phyloP scores from a whole-genome alignment of 768 basidiomycete species.

The Mycena haematopus region DNA sequence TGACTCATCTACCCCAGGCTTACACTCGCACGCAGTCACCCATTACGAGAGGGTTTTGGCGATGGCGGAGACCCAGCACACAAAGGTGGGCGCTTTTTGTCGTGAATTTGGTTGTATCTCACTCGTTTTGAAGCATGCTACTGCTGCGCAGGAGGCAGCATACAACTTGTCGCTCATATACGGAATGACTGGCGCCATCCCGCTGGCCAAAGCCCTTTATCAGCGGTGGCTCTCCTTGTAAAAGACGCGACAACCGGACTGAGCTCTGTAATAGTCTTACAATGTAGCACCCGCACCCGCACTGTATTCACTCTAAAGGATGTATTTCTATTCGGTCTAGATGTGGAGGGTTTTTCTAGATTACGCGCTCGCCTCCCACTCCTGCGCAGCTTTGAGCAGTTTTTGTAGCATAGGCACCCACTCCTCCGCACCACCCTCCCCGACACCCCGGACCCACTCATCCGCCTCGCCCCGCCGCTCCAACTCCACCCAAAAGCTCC shows the following conservation, averaged over 20 bases:
- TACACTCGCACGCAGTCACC: constrained; percentile 64
- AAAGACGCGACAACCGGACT: constrained; percentile 53
- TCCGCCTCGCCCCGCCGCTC: constrained; percentile 63
- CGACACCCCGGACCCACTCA: constrained; percentile 69
- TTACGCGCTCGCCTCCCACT: constrained; percentile 24
- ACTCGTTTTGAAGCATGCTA: constrained; percentile 59
- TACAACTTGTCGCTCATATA: constrained; percentile 75
- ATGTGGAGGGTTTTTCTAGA: constrained; percentile 36
- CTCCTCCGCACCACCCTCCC: constrained; percentile 58
- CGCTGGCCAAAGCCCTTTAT: constrained; percentile 59
- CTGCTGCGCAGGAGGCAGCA: constrained; percentile 65
- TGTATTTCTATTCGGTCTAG: constrained; percentile 43
- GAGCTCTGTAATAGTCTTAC: constrained; percentile 21
- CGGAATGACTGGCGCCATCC: constrained; percentile 59
- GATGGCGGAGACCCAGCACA: constrained; percentile 41
- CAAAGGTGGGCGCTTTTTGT: constrained; percentile 29
- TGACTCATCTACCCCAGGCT: constrained; percentile 45
- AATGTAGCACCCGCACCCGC: constrained; percentile 34
- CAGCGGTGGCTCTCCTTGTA: constrained; percentile 67
- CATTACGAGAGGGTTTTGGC: constrained; percentile 69
- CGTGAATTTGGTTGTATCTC: constrained; percentile 45
- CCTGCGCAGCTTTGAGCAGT: constrained; percentile 40
- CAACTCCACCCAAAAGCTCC: constrained; percentile 63
- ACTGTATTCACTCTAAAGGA: constrained; percentile 17
- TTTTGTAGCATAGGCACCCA: constrained; percentile 60